phyloP scores from a whole-genome alignment of 768 basidiomycete species.

The Macrolepiota albuminosa region DNA sequence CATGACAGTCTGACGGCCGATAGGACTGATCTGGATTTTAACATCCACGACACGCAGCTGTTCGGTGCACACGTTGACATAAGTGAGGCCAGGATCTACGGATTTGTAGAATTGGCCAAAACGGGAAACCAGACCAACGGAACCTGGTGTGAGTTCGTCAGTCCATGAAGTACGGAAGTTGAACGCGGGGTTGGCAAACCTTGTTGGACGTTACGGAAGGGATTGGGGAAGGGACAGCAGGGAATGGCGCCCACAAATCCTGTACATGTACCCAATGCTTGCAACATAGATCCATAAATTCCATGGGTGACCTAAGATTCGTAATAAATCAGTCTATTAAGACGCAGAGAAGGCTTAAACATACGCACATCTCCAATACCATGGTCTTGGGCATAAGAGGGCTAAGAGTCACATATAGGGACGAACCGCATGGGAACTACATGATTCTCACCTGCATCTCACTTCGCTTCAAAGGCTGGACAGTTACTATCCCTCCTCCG shows the following conservation, averaged over 20 bases:
- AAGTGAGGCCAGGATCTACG: slow-evolving; percentile 87
- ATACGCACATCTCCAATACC: slow-evolving; percentile 53
- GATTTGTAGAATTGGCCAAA: slow-evolving; percentile 97
- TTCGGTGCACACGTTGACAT: slow-evolving; percentile 95
- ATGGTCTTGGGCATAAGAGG: slow-evolving; percentile 88
- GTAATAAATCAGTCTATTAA: not conserved
- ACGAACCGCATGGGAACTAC: slow-evolving; percentile 4
- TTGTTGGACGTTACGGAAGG: slow-evolving; percentile 82
- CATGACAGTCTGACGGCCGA: slow-evolving; percentile 87
- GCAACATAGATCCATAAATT: slow-evolving; percentile 77
- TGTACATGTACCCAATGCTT: slow-evolving; percentile 59
- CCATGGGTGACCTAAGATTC: slow-evolving; percentile 66
- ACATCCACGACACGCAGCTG: slow-evolving; percentile 83
- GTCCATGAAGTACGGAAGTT: not conserved
- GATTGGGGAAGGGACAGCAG: slow-evolving; percentile 82
- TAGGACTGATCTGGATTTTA: slow-evolving; percentile 90
- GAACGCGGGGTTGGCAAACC: slow-evolving; percentile 34
- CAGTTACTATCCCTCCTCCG: slow-evolving; percentile 53
- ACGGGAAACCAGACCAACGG: slow-evolving; percentile 86
- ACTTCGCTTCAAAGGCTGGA: slow-evolving; percentile 79
- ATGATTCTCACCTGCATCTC: slow-evolving; percentile 72
- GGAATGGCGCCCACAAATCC: slow-evolving; percentile 76
- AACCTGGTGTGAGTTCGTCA: slow-evolving; percentile 45
- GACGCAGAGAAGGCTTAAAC: not conserved
- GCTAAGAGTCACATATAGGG: slow-evolving; percentile 37